phyloP scores from a whole-genome alignment of 352 stramenopile genomes.

The Phytopythium ostracodes region DNA sequence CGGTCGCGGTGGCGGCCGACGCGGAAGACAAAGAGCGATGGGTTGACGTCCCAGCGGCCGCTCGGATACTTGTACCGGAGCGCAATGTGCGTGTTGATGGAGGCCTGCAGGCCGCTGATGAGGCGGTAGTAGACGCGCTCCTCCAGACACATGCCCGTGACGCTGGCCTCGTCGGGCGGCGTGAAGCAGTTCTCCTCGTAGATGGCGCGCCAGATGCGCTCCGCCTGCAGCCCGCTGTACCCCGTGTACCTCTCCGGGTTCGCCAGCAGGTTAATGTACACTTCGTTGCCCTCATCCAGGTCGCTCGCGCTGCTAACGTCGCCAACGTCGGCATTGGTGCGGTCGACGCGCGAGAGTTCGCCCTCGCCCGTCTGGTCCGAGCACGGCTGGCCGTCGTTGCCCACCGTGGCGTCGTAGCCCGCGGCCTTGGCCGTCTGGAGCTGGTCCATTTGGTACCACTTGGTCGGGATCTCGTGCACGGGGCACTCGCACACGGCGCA shows the following conservation, averaged over 20 bases:
- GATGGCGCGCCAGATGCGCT: slow-evolving; percentile 96
- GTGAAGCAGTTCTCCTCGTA: slow-evolving; percentile 98
- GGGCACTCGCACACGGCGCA: slow-evolving; percentile 89
- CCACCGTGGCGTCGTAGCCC: slow-evolving; percentile 2
- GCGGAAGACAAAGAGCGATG: slow-evolving; percentile 79
- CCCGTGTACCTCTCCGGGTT: slow-evolving; percentile 99
- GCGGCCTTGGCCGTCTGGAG: slow-evolving; percentile 16
- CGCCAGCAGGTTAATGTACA: slow-evolving; percentile 95
- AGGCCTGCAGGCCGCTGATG: slow-evolving; percentile 94
- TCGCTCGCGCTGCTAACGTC: slow-evolving; percentile 40
- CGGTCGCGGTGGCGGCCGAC: slow-evolving; percentile 92
- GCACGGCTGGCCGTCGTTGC: slow-evolving; percentile 34
- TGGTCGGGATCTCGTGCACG: slow-evolving; percentile 77
- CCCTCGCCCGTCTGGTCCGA: slow-evolving; percentile 69
- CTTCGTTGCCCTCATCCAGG: slow-evolving; percentile 48
- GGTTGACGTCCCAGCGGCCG: slow-evolving; percentile 66
- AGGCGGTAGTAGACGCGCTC: slow-evolving; percentile 97
- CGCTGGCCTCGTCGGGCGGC: slow-evolving; percentile 47
- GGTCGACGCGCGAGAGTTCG: slow-evolving; percentile 69
- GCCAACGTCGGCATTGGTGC: slow-evolving; percentile 63
- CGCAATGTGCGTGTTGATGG: slow-evolving; percentile 94
- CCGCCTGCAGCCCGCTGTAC: slow-evolving; percentile 91
- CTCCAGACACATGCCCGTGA: slow-evolving; percentile 87
- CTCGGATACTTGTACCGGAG: slow-evolving; percentile 78
- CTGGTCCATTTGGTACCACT: slow-evolving; percentile 72